Conservation (phyloP, 495 filamentous ascomycete genomes). For the Penicillium waksmanii region DNA sequence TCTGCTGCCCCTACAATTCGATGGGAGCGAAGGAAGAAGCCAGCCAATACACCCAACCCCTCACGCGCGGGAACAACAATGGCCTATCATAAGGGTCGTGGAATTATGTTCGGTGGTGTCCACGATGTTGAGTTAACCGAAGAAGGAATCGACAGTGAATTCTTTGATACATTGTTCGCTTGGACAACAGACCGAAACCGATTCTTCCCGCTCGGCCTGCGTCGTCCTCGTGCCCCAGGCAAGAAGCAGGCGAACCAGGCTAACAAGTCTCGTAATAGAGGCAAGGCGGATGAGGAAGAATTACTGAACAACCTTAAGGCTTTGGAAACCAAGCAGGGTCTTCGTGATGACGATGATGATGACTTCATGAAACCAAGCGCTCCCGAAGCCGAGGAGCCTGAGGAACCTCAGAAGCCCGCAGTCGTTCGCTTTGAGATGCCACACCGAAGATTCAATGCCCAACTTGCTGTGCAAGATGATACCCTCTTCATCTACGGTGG, state of each 20-base stretch:
- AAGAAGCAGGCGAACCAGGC: conserved; percentile 64
- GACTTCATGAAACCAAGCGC: conserved; percentile 48
- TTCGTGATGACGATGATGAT: conserved; percentile 59
- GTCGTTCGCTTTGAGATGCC: conserved; percentile 74
- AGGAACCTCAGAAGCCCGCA: conserved; percentile 51
- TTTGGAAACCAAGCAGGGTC: conserved; percentile 68
- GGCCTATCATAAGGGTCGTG: conserved; percentile 88
- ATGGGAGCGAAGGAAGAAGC: conserved; percentile 93
- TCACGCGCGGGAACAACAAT: conserved; percentile 86
- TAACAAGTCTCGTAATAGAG: conserved; percentile 65
- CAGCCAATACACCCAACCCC: conserved; percentile 85
- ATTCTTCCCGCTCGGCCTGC: conserved; percentile 81
- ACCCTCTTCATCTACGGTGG: conserved; percentile 91
- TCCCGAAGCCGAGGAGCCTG: conserved; percentile 52
- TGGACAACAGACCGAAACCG: conserved; percentile 95
- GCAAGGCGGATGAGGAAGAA: conserved; percentile 87
- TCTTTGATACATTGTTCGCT: conserved; percentile 85
- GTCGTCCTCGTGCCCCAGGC: conserved; percentile 63
- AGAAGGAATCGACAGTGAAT: conserved; percentile 94
- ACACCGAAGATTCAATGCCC: conserved; percentile 85
- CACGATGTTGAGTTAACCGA: conserved; percentile 93
- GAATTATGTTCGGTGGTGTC: conserved; percentile 92
- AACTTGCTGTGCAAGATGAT: conserved; percentile 89
- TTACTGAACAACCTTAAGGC: conserved; percentile 81
- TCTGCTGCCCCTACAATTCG: conserved; percentile 69